Conservation (phyloP, 2,329 filamentous ascomycete genomes). For the Xylogone sp. region DNA sequence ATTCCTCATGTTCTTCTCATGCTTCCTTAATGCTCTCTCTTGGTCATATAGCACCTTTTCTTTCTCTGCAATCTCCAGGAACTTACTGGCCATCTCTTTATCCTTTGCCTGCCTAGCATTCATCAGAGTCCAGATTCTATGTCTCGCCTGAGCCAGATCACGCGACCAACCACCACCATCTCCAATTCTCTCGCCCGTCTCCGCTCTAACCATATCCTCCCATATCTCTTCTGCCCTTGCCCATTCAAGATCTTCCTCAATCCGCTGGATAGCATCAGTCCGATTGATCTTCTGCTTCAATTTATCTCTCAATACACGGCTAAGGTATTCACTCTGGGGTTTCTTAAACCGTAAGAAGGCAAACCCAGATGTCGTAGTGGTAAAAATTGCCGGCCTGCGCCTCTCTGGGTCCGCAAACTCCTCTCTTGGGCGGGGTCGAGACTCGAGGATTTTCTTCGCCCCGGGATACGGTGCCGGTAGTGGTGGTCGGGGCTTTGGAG, state of each 20-base stretch:
- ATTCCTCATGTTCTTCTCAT: conserved; percentile 13
- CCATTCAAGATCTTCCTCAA: conserved; percentile 31
- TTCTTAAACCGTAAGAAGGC: conserved; percentile 66
- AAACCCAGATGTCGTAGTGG: conserved; percentile 46
- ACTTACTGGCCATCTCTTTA: conserved; percentile 30
- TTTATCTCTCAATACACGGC: conserved; percentile 53
- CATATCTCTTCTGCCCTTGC: conserved; percentile 43
- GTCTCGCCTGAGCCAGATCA: background rate
- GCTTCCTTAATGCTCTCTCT: conserved; percentile 24
- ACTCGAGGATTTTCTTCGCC: conserved; percentile 44
- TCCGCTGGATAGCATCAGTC: conserved; percentile 32
- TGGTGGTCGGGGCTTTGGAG: conserved; percentile 7
- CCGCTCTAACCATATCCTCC: conserved; percentile 37
- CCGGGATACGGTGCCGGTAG: conserved; percentile 22
- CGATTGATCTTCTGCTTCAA: conserved; percentile 39
- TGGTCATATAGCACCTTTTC: conserved; percentile 39
- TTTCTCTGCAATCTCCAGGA: conserved; percentile 42
- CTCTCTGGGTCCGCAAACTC: conserved; percentile 45
- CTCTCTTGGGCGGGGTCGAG: conserved; percentile 44
- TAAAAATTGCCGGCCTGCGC: conserved; percentile 56
- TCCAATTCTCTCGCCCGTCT: conserved; percentile 17
- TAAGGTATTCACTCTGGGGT: conserved; percentile 58
- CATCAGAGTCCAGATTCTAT: conserved; percentile 4
- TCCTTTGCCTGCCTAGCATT: conserved; percentile 24
- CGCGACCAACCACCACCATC: background rate